Percentiles rank a stretch among this genome's conserved stretches.
Conservation (phyloP, 176 grass and related monocot genomes). For the Carex cristatella region DNA sequence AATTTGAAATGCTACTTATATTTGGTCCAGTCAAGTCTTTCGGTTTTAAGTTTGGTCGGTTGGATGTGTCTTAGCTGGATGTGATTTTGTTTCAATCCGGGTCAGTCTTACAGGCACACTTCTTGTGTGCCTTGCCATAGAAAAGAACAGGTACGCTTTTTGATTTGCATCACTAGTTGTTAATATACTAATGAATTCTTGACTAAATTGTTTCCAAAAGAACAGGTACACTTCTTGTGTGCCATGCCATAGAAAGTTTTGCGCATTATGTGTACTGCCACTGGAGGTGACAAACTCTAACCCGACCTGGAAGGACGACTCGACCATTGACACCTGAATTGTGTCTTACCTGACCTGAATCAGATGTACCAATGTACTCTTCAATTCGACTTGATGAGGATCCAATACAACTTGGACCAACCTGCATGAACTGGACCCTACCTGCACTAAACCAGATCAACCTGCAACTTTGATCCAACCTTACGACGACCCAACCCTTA, state of each 20-base stretch:
- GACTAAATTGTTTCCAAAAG: background rate
- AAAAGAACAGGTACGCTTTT: too few species aligned
- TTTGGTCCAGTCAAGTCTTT: background rate
- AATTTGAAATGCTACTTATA: background rate
- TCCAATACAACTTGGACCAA: too few species aligned
- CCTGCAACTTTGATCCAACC: too few species aligned
- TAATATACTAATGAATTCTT: background rate
- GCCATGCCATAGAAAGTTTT: background rate
- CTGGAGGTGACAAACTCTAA: background rate
- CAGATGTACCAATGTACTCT: too few species aligned
- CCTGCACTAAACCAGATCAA: too few species aligned
- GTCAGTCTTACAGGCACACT: background rate
- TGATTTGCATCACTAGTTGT: background rate
- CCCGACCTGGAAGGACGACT: background rate
- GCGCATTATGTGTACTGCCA: background rate
- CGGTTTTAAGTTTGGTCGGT: background rate
- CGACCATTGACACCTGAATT: background rate
- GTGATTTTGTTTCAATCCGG: background rate
- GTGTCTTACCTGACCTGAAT: too few species aligned
- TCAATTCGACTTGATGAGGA: too few species aligned
- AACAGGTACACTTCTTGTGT: background rate
- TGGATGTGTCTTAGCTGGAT: background rate
- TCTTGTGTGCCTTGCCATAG: too few species aligned
- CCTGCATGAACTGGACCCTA: too few species aligned
- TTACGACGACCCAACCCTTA: too few species aligned